Evolutionary conservation across 2,329 filamentous ascomycete genomes (phyloP).

Genomic region (Diaporthe helianthi): DNA sequence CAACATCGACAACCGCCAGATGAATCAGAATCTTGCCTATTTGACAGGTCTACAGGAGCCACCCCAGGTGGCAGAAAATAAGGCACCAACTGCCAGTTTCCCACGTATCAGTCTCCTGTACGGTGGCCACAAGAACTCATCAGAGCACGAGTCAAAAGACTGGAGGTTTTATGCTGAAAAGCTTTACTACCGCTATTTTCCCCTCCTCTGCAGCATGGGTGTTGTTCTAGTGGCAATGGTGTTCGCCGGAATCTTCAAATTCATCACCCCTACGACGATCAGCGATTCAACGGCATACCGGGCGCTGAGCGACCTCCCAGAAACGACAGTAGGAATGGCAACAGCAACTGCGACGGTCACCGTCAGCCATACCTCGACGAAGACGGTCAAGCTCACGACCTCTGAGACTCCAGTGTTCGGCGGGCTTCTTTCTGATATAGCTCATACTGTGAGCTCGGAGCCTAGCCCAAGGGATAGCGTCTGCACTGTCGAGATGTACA

Average conservation of each 20-base stretch:
- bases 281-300: background rate
- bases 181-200: constrained; percentile 5
- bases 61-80: constrained; percentile 15
- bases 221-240: background rate
- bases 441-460: constrained; percentile 38
- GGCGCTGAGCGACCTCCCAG: background rate
- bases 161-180: constrained; percentile 2
- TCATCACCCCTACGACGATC: background rate
- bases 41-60: constrained; percentile 49
- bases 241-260: background rate
- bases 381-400: constrained; percentile 43
- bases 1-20: constrained; percentile 58
- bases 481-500: constrained; percentile 55
- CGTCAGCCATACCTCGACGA: constrained; percentile 48
- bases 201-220: constrained; percentile 8
- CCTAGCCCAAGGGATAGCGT: constrained; percentile 43
- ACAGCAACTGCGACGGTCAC: constrained; percentile 45
- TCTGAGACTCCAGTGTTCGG: constrained; percentile 44
- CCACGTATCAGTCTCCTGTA: background rate
- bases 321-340: constrained; percentile 18
- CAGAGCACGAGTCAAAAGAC: background rate
- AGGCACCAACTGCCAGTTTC: background rate
- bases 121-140: background rate
- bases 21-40: constrained; percentile 61
- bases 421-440: constrained; percentile 50